phyloP scores from a whole-genome alignment of 331 rosid species.

The Acacia concinna region DNA sequence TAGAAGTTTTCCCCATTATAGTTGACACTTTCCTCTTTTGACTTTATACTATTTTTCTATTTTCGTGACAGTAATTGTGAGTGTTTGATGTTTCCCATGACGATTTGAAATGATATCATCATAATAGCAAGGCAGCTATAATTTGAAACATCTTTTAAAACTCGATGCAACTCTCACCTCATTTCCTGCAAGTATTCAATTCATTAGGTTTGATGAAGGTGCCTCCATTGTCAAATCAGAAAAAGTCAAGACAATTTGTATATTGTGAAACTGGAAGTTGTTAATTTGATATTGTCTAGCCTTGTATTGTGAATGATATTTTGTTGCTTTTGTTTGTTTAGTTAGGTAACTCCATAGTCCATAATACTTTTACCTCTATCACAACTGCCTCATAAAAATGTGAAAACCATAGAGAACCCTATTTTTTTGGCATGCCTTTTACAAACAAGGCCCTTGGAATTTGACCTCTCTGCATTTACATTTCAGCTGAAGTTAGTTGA shows the following conservation, averaged over 20 bases:
- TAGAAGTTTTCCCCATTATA: background rate
- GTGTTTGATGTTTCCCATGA: background rate
- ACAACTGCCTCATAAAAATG: background rate
- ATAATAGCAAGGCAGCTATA: background rate
- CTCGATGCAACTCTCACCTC: background rate
- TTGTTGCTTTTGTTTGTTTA: constrained; percentile 17
- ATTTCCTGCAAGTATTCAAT: background rate
- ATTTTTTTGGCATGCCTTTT: background rate
- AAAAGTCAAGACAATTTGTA: background rate
- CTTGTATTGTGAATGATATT: background rate
- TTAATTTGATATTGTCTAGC: background rate
- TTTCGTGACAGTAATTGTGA: background rate
- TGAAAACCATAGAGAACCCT: constrained; percentile 10
- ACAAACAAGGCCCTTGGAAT: background rate
- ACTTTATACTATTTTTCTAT: background rate
- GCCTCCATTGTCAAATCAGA: background rate
- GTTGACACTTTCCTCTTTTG: background rate
- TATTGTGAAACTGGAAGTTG: background rate
- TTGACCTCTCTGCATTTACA: constrained; percentile 18
- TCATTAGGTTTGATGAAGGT: background rate
- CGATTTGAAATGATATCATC: background rate
- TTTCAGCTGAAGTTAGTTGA: constrained; percentile 70
- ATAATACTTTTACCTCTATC: background rate
- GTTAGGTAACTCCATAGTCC: background rate
- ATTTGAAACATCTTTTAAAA: background rate